Base-by-base conservation (phyloP, 2,329 filamentous ascomycete genomes). In the Venturia oleaginea region DNA sequence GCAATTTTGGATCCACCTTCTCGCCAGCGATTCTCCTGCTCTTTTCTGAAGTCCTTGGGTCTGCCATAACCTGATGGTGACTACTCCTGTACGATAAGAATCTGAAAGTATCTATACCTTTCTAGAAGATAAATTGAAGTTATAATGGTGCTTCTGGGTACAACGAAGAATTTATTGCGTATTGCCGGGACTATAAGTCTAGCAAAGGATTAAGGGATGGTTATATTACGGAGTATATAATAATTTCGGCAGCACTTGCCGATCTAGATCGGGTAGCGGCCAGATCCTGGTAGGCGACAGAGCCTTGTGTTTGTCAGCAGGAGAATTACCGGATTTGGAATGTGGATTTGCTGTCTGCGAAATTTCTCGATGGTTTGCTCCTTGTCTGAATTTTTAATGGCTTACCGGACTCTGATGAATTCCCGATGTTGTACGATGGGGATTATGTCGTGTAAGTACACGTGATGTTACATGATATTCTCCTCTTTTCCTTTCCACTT, bases 1-100 rank as follows among this genome's bases (percentile, higher is more conserved):
- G 38, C n/a, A 62, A 7, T 48, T 38, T 46, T n/a, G 43, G 34
- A 17, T 48, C 42, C 15, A 62, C 60, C 32, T 62, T 62, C 38
- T 62, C 60, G 2, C 60, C 60, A 19, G 22, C 11, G 17, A 62
- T 48, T 11, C 60, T 57, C 5, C 51, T 57, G 51, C 51, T 57
- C 30, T 34, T 57, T 34, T 57, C 51, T 10, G 51, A 57, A n/a
- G 51, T 57, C 19, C 51, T 5, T 34, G 51, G 30, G 19, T 57
- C 51, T 19, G 51, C 30, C 51, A 57, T 57, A 30, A 22, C 27
- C 6, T 24, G n/a, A 30, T 51, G n/a, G n/a, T n/a, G n/a, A n/a
- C n/a, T n/a, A n/a, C n/a, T n/a, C n/a, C n/a, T n/a, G n/a, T n/a
- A n/a, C n/a, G n/a, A n/a, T 43, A 43, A 17, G 19, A 43, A 17